Evolutionary conservation across 208 protist genomes (phyloP).

Genomic region (Naegleria fowleri): DNA sequence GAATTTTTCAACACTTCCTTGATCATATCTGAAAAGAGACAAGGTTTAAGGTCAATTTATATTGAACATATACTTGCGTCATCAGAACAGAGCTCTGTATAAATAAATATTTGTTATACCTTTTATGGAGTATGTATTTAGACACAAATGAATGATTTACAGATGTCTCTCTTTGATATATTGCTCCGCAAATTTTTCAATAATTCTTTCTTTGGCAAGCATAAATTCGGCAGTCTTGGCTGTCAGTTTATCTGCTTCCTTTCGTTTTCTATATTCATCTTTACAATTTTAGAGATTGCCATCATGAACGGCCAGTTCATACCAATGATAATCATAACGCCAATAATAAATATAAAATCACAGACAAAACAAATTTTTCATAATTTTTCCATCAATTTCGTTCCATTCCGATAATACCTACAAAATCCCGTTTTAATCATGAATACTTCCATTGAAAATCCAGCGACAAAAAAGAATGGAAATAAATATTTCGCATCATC

Average conservation of each 20-base stretch:
- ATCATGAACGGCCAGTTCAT: no score
- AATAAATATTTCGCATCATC: background rate
- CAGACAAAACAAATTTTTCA: no score
- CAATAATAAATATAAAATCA: no score
- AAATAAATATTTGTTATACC: no score
- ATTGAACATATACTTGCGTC: no score
- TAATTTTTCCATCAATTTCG: no score
- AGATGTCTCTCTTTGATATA: background rate
- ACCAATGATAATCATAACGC: background rate
- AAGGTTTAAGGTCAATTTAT: no score
- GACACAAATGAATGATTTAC: no score
- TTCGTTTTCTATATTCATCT: slow-evolving; percentile 9
- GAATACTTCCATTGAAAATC: background rate
- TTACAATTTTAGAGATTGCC: background rate
- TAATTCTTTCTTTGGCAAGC: background rate
- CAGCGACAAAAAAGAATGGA: background rate
- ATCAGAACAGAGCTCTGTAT: no score
- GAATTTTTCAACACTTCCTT: no score
- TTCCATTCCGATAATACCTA: background rate
- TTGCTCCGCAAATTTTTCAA: background rate
- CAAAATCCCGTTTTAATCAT: slow-evolving; percentile 1
- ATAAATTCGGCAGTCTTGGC: background rate
- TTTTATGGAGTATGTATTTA: no score
- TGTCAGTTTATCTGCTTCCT: background rate
- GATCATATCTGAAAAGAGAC: no score